Conservation (phyloP, 306 rosid species). For the Astragalus glycyphyllos region DNA sequence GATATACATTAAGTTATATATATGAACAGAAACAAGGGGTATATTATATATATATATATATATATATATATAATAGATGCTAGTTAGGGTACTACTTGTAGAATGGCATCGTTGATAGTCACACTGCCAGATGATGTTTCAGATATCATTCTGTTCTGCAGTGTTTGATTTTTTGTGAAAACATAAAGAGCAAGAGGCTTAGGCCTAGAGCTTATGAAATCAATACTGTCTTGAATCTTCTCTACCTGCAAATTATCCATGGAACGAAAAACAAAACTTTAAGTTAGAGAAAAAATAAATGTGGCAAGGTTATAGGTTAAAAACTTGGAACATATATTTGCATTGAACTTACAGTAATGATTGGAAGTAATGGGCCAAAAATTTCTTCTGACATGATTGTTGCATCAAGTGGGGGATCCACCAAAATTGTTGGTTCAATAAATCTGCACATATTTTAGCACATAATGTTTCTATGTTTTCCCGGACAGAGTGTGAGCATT, state of each 20-base stretch:
- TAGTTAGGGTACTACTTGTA: constrained; percentile 54
- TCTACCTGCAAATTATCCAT: constrained; percentile 55
- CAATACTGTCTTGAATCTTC: constrained; percentile 73
- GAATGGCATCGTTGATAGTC: constrained; percentile 63
- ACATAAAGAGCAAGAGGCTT: constrained; percentile 78
- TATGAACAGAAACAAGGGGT: not conserved
- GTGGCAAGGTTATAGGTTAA: not conserved
- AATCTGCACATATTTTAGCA: constrained; percentile 55
- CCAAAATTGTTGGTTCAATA: constrained; percentile 80
- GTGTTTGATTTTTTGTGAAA: constrained; percentile 64
- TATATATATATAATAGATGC: not conserved
- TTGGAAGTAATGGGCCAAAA: constrained; percentile 85
- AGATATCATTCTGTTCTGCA: constrained; percentile 61
- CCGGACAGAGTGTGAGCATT: too few relatives aligned
- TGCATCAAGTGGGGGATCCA: constrained; percentile 73
- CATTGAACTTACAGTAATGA: constrained; percentile 60
- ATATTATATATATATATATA: too few relatives aligned
- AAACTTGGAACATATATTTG: not conserved
- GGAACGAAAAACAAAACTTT: not conserved
- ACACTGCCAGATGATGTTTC: constrained; percentile 87
- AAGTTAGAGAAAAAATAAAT: not conserved
- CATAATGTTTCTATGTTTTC: not conserved
- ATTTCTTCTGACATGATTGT: constrained; percentile 74
- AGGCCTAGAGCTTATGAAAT: constrained; percentile 69
- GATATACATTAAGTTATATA: not conserved